Evolutionary conservation across 225 moss, liverwort and hornwort species (phyloP), one percentile per base, ranked within the genome.

Genomic region (Lunularia cruciata): DNA sequence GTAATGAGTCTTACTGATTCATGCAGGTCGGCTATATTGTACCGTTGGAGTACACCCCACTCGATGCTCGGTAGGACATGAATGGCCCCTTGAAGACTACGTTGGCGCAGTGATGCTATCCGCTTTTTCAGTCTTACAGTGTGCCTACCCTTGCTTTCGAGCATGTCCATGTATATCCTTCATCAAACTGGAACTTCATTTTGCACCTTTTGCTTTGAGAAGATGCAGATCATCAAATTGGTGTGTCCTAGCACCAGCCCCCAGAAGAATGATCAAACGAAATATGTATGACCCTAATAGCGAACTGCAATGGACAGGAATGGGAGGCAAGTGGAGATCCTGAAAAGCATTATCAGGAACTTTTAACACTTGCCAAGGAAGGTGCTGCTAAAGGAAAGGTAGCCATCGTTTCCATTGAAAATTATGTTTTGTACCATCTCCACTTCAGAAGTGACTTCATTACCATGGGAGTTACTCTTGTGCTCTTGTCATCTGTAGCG

Each of bases 31-130:
- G 60, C 78, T 96, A 37, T 96, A 85, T 62, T 96, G 92, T 70
- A 96, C 96, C 8, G 86, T 92, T 62, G 96, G 96, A 63, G 96
- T 96, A 65, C 96, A 96, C 69, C 96, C 96, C 40, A 96, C 96
- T 46, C 82, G 96, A 82, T 96, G 89, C 75, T 80, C 49, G 91
- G 93, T 93, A 63, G 70, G 68, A 57, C n/a, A n/a, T n/a, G n/a
- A n/a, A n/a, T n/a, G n/a, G n/a, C n/a, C n/a, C n/a, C n/a, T n/a
- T n/a, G n/a, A n/a, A n/a, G n/a, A n/a, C n/a, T n/a, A n/a, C n/a
- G n/a, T n/a, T n/a, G n/a, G n/a, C n/a, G n/a, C n/a, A n/a, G n/a
- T n/a, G n/a, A n/a, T 62, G 30, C 37, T 60, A 20, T 3, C 11
- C 10, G 13, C 28, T 12, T 27, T 31, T 25, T 33, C 31, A 60